These are phyloP conservation scores for Haplosporangium gracile DNA, from an alignment of 192 early-diverging fungal species.

Conservation along the genomic window DNA sequence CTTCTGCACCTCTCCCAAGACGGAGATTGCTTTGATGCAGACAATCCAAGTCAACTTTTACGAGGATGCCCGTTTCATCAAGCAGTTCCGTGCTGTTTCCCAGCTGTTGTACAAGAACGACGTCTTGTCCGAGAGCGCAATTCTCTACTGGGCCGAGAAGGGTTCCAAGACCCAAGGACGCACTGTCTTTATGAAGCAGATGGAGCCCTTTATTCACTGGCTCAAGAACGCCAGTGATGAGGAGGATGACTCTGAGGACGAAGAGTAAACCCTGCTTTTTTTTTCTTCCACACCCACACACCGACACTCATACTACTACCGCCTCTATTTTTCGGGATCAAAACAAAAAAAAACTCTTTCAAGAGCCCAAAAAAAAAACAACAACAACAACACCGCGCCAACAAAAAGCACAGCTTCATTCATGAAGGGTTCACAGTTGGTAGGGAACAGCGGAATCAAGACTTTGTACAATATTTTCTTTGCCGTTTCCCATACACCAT, in stretches of 20 bases:
- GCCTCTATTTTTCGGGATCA: not conserved
- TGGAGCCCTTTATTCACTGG: constrained; percentile 90
- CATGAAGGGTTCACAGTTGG: not conserved
- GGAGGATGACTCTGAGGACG: constrained; percentile 77
- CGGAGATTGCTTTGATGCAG: constrained; percentile 88
- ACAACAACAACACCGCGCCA: not conserved
- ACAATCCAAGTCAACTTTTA: constrained; percentile 90
- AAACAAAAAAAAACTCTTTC: not conserved
- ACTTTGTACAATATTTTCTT: not conserved
- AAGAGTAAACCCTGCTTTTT: constrained; percentile 17
- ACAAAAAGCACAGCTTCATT: not conserved
- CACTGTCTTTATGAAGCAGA: constrained; percentile 92
- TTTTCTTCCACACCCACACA: not conserved
- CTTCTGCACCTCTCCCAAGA: constrained; percentile 84
- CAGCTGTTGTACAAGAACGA: constrained; percentile 90
- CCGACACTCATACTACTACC: not conserved
- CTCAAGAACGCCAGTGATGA: constrained; percentile 81
- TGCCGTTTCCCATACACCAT: not conserved
- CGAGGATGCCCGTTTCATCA: constrained; percentile 90
- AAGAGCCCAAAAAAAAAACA: not conserved
- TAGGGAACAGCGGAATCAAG: constrained; percentile 3
- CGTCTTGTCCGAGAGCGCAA: constrained; percentile 90
- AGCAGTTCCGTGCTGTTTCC: constrained; percentile 88
- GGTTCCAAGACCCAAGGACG: constrained; percentile 91
- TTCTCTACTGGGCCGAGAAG: constrained; percentile 96